Percentiles rank a stretch among this genome's conserved stretches.
Evolutionary conservation across 176 grass and related monocot species (phyloP).

Genomic region (Juncus inflexus): DNA sequence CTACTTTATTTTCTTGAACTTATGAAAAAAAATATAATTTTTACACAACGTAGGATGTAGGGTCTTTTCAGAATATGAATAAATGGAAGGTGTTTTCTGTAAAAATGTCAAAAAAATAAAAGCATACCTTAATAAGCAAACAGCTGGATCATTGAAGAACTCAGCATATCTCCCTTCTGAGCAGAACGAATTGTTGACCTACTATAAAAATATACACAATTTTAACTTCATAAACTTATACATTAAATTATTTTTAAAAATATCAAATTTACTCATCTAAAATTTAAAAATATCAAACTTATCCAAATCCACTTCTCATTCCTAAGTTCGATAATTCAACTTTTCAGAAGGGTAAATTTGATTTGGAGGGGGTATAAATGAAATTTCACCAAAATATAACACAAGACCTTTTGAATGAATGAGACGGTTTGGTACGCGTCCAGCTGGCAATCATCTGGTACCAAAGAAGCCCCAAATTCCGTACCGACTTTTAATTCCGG

Average conservation of each 20-base stretch:
- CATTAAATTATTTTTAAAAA: no score
- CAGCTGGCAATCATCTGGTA: slow-evolving; percentile 72
- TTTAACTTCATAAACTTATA: no score
- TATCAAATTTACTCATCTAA: no score
- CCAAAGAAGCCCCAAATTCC: slow-evolving; percentile 60
- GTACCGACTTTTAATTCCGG: slow-evolving; percentile 55
- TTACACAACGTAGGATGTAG: neutral
- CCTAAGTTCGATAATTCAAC: no score
- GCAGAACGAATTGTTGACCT: slow-evolving; percentile 64
- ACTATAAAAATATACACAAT: slow-evolving; percentile 13
- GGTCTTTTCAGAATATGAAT: slow-evolving; percentile 2
- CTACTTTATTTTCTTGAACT: neutral
- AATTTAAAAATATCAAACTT: no score
- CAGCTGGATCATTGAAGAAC: slow-evolving; percentile 78
- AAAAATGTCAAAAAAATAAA: slow-evolving; percentile 24
- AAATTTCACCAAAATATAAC: slow-evolving; percentile 1
- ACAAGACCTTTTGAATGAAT: slow-evolving; percentile 76
- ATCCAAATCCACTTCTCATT: no score
- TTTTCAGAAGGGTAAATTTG: slow-evolving; percentile 5
- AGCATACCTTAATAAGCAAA: slow-evolving; percentile 65
- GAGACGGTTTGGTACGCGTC: slow-evolving; percentile 74
- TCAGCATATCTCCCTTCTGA: slow-evolving; percentile 72
- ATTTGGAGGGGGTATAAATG: slow-evolving; percentile 1
- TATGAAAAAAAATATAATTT: neutral
- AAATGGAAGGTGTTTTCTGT: slow-evolving; percentile 8